Base-by-base conservation (phyloP, 1,284 basidiomycete species). In the Rhodotorula glutinis region DNA sequence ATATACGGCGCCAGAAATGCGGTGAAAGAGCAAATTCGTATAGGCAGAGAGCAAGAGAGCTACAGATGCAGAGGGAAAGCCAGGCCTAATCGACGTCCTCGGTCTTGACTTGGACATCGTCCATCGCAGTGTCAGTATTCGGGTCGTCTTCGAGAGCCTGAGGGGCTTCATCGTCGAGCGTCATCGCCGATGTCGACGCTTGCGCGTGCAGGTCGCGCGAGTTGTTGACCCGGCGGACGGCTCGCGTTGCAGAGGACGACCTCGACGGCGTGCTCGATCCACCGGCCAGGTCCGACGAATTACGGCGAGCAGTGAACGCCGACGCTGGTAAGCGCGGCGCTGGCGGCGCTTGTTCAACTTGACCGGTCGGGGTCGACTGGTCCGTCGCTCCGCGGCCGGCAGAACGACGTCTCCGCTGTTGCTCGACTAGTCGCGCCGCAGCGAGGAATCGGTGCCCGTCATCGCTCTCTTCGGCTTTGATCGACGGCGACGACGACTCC, bases 381-480 rank as follows among this genome's bases (percentile, higher is more conserved):
- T n/a, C 23, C n/a, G 33, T 7, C 33, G 33, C 33, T 11, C 30
- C 57, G 17, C 49, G 47, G 49, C 30, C 46, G 13, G 49, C 29
- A 25, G 17, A 33, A 43, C 11, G 30, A 8, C 47, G 51, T 23
- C 16, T 16, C 29, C 23, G 40, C 46, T 38, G 51, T 38, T 23
- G 21, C 10, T 16, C 16, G 23, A 46, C 46, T 11, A 21, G 11
- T 38, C 41, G 33, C 3, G 21, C 51, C 16, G 3, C 19, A 21
- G 27, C 40, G 27, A 23, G 9, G n/a, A 11, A 43, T 29, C 40
- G 27, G 43, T 4, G 19, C 16, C 9, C 30, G 25, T 63, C 62
- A 7, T 60, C 53, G 29, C 29, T 29, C 7, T 58, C 57, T 38
- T 55, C 63, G 27, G 29, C 3, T 38, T 60, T 64, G 63, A 55